A percentile compares a stretch with the other conserved stretches of the same genome.
Conservation (phyloP, 1,284 basidiomycete genomes). For the Apiotrichum mycotoxinovorans region DNA sequence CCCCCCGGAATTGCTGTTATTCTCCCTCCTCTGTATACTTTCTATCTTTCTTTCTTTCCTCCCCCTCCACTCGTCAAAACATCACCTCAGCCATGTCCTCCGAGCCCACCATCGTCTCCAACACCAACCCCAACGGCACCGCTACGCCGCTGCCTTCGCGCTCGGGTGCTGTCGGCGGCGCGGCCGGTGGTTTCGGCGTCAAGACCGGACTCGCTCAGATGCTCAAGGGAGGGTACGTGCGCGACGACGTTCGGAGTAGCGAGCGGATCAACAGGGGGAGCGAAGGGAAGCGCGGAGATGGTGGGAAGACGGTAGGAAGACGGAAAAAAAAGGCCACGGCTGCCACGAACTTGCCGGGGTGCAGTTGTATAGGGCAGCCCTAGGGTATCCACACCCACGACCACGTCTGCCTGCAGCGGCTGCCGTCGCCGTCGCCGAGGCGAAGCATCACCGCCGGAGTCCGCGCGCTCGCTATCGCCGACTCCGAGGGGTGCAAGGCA, state of each 20-base stretch:
- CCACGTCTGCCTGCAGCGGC: no score
- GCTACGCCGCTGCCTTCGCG: constrained; percentile 16
- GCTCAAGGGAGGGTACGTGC: constrained; percentile 65
- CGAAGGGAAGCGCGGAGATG: neutral
- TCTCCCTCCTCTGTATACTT: neutral
- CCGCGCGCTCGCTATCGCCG: neutral
- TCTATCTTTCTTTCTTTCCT: neutral
- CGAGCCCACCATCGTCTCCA: constrained; percentile 20
- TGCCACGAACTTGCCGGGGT: no score
- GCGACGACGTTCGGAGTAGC: neutral
- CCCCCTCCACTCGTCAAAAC: neutral
- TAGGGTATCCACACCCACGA: no score
- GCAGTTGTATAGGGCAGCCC: no score
- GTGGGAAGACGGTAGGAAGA: neutral
- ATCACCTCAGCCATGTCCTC: constrained; percentile 9
- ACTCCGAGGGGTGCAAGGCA: no score
- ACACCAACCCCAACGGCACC: constrained; percentile 10
- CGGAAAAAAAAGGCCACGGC: no score
- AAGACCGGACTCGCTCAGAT: constrained; percentile 93
- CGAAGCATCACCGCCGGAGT: no score
- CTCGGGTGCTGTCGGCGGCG: constrained; percentile 20
- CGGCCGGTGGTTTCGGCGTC: constrained; percentile 71
- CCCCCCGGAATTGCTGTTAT: neutral
- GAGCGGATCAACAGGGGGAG: neutral
- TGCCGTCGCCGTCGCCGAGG: no score